These are phyloP conservation scores for Serendipita indica DNA, from an alignment of 768 basidiomycete species.

Conservation along the genomic window DNA sequence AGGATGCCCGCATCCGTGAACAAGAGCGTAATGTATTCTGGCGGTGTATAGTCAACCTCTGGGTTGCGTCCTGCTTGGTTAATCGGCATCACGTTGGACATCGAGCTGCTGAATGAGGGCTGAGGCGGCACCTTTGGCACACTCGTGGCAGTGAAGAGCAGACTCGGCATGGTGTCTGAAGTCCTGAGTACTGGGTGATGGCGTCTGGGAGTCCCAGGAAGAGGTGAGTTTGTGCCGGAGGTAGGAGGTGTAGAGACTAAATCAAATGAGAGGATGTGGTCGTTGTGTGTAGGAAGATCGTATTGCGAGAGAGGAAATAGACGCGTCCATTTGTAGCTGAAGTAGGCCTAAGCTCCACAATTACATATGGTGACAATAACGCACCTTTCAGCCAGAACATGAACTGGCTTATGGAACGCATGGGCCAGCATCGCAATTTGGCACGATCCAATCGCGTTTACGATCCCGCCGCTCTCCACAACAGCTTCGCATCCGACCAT, in stretches of 20 bases:
- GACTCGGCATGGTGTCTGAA: slow-evolving; percentile 8
- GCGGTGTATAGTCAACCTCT: slow-evolving; percentile 82
- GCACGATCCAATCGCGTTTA: slow-evolving; percentile 89
- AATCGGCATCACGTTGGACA: slow-evolving; percentile 40
- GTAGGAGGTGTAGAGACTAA: slow-evolving; percentile 21
- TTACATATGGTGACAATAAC: background rate
- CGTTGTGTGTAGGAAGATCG: slow-evolving; percentile 71
- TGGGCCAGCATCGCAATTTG: slow-evolving; percentile 95
- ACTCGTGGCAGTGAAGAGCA: slow-evolving; percentile 13
- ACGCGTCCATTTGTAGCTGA: slow-evolving; percentile 93
- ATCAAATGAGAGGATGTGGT: slow-evolving; percentile 53
- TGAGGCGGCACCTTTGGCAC: slow-evolving; percentile 4
- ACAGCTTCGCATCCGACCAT: slow-evolving; percentile 97
- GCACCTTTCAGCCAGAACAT: slow-evolving; percentile 84
- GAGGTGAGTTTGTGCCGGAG: slow-evolving; percentile 8
- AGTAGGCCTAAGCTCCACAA: slow-evolving; percentile 15
- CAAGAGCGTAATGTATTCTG: slow-evolving; percentile 85
- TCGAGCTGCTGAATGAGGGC: background rate
- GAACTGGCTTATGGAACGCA: slow-evolving; percentile 88
- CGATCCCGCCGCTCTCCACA: slow-evolving; percentile 85
- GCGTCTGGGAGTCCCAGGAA: slow-evolving; percentile 9
- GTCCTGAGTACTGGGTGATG: slow-evolving; percentile 15
- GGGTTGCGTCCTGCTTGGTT: slow-evolving; percentile 76
- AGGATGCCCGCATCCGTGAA: slow-evolving; percentile 90
- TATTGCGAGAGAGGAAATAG: slow-evolving; percentile 87